Evolutionary conservation across 768 basidiomycete genomes (phyloP).

Genomic region (Tubosaeta brunneosetosa): DNA sequence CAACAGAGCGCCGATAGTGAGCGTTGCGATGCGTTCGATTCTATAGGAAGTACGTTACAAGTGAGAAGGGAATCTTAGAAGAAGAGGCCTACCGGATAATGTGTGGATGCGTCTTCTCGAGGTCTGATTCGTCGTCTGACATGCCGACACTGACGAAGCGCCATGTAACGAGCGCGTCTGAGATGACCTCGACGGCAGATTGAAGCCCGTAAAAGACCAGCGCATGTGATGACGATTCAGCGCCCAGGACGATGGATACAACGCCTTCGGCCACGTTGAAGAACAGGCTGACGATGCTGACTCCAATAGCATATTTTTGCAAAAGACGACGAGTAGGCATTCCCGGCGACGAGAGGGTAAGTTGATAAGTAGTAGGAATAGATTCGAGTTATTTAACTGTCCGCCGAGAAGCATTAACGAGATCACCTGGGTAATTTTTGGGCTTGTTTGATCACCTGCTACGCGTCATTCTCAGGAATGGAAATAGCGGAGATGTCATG

Average conservation of each 20-base stretch:
- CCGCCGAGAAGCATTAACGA: neutral
- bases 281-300: slow-evolving; percentile 40
- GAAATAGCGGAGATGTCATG: neutral
- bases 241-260: slow-evolving; percentile 41
- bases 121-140: slow-evolving; percentile 30
- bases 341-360: neutral
- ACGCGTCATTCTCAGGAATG: neutral
- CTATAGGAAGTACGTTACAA: slow-evolving; percentile 13
- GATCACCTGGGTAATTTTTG: neutral
- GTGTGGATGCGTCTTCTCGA: neutral
- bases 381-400: neutral
- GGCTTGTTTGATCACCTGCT: neutral
- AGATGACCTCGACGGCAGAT: slow-evolving; percentile 44
- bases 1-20: slow-evolving; percentile 35
- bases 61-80: neutral
- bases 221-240: slow-evolving; percentile 40
- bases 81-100: slow-evolving; percentile 12
- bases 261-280: slow-evolving; percentile 39
- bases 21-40: slow-evolving; percentile 36
- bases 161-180: slow-evolving; percentile 42
- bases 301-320: slow-evolving; percentile 36
- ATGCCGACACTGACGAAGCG: slow-evolving; percentile 34
- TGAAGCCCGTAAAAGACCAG: slow-evolving; percentile 49
- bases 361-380: neutral
- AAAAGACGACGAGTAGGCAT: slow-evolving; percentile 19